Conservation (phyloP, 305 asterid genomes). For the Fraxinus albicans region DNA sequence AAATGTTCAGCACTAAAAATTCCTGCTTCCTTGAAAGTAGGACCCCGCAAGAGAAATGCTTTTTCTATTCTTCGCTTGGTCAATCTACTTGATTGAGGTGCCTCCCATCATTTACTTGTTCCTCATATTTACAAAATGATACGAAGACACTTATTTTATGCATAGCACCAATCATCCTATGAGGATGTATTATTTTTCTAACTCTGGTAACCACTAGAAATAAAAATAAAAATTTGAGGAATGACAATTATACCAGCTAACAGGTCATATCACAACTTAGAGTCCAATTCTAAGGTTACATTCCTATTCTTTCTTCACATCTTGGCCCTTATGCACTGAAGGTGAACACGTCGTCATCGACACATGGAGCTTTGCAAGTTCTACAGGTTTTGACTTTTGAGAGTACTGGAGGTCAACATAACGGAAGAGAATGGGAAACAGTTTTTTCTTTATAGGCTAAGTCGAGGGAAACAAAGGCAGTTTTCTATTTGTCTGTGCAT, state of each 20-base stretch:
- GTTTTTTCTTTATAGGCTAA: not conserved
- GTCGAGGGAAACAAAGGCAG: not conserved
- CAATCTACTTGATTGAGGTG: not conserved
- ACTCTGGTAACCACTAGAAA: not conserved
- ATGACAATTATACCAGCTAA: not conserved
- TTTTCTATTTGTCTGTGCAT: not conserved
- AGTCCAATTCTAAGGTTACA: not conserved
- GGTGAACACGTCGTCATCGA: not conserved
- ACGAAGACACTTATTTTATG: not conserved
- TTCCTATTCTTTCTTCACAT: not conserved
- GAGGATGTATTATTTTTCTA: not conserved
- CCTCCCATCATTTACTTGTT: not conserved
- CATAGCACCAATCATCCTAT: not conserved
- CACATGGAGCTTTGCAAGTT: not conserved
- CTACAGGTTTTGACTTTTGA: not conserved
- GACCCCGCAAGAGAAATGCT: not conserved
- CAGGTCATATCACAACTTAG: not conserved
- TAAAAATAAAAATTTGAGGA: not conserved
- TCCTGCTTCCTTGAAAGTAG: not conserved
- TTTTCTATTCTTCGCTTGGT: not conserved
- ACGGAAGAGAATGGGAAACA: not conserved
- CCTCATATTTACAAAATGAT: not conserved
- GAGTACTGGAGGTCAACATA: too few relatives aligned
- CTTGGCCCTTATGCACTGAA: not conserved
- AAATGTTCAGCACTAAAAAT: not conserved